Evolutionary conservation across 768 basidiomycete species (phyloP).

Genomic region (Trichaptum fuscoviolaceum): DNA sequence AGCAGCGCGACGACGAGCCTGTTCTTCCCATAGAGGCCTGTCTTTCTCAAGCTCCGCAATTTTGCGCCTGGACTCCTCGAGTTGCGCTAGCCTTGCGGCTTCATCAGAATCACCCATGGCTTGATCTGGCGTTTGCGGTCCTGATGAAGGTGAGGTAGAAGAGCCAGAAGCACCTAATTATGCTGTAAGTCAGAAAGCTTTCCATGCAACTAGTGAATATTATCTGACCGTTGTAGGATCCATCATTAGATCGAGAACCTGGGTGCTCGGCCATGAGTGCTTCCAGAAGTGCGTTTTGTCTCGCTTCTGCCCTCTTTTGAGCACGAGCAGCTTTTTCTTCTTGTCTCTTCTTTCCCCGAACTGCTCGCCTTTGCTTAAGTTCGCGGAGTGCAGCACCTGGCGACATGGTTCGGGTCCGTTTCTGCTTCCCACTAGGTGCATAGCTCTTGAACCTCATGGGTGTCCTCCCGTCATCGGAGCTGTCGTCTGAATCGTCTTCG

Average conservation of each 20-base stretch:
- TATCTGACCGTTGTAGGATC: not conserved
- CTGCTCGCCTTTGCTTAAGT: slow-evolving; percentile 30
- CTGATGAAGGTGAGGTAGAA: slow-evolving; percentile 16
- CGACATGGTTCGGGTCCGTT: slow-evolving; percentile 49
- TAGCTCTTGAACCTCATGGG: slow-evolving; percentile 22
- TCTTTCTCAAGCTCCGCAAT: slow-evolving; percentile 63
- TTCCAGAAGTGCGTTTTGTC: slow-evolving; percentile 35
- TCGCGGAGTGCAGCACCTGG: slow-evolving; percentile 36
- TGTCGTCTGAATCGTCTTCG: slow-evolving; percentile 25
- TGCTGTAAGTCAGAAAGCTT: slow-evolving; percentile 3
- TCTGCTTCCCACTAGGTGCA: slow-evolving; percentile 19
- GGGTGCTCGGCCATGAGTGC: slow-evolving; percentile 27
- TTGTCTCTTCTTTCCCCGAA: slow-evolving; percentile 38
- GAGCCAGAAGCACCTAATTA: slow-evolving; percentile 8
- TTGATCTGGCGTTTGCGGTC: slow-evolving; percentile 15
- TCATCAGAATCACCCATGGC: slow-evolving; percentile 25
- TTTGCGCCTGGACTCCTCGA: slow-evolving; percentile 63
- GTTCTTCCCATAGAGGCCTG: slow-evolving; percentile 55
- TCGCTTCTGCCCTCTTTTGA: slow-evolving; percentile 31
- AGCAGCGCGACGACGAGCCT: slow-evolving; percentile 42
- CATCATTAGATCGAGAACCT: slow-evolving; percentile 9
- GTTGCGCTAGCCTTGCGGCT: slow-evolving; percentile 36
- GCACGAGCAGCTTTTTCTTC: slow-evolving; percentile 34
- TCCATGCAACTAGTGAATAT: not conserved
- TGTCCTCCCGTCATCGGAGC: slow-evolving; percentile 28